Conservation (phyloP, 306 rosid species). For the Lathyrus aphaca region DNA sequence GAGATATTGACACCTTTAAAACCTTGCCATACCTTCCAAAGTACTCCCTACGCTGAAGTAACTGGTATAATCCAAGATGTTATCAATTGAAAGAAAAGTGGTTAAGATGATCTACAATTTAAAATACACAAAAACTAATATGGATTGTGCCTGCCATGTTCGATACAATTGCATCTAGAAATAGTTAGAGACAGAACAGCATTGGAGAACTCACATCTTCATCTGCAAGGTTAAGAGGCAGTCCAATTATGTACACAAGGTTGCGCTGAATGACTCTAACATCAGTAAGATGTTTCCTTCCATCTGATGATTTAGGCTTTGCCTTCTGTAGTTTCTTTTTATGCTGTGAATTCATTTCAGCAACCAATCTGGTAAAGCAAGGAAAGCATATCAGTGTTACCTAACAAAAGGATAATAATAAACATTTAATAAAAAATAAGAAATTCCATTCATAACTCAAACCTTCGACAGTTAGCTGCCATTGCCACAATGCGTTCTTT, state of each 20-base stretch:
- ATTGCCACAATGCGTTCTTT: slow-evolving; percentile 56
- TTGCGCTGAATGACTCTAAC: slow-evolving; percentile 61
- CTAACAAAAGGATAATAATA: slow-evolving; percentile 6
- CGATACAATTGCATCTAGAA: slow-evolving; percentile 36
- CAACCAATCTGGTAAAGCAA: slow-evolving; percentile 52
- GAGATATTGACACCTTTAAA: slow-evolving; percentile 56
- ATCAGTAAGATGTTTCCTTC: slow-evolving; percentile 57
- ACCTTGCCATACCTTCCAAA: slow-evolving; percentile 66
- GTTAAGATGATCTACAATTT: slow-evolving; percentile 24
- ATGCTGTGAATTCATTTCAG: slow-evolving; percentile 52
- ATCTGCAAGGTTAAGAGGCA: slow-evolving; percentile 58
- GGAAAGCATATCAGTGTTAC: slow-evolving; percentile 11
- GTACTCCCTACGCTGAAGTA: slow-evolving; percentile 55
- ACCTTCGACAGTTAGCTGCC: slow-evolving; percentile 64
- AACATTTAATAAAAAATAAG: slow-evolving; percentile 10
- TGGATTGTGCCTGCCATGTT: slow-evolving; percentile 19
- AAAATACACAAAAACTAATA: not conserved
- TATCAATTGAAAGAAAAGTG: slow-evolving; percentile 18
- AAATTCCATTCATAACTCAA: slow-evolving; percentile 30
- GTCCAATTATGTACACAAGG: slow-evolving; percentile 60
- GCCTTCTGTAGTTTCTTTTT: slow-evolving; percentile 54
- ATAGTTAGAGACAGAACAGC: slow-evolving; percentile 22
- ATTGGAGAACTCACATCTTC: slow-evolving; percentile 52
- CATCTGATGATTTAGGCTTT: slow-evolving; percentile 51
- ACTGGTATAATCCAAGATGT: slow-evolving; percentile 43